Evolutionary conservation across 805 yeast genomes (phyloP), one percentile per base, ranked within the genome.

Genomic region (Spathaspora gorwiae): DNA sequence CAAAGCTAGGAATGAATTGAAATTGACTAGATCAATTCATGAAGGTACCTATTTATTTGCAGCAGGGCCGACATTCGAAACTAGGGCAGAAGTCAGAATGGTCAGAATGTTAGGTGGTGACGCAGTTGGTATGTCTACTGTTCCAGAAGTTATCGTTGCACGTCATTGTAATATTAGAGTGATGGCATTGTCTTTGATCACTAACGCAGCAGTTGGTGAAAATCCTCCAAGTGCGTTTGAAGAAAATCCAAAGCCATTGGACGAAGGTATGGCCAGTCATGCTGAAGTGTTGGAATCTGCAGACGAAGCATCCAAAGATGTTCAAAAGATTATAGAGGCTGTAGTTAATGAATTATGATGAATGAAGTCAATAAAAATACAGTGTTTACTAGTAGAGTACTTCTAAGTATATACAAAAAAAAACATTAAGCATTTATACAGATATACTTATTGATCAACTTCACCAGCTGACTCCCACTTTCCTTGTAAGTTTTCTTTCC

Each of bases 381-480:
- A 34, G 7, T 12, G 15, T 32, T 31, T 32, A 32, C n/a, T 40
- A 35, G 30, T 40, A 15, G 26, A 19, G 32, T 29, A 29, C 32
- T 29, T 29, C 32, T 29, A 29, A 9, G 32, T 29, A 9, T 29
- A 29, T 29, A 11, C 12, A 29, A n/a, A n/a, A 32, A n/a, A n/a
- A n/a, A n/a, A 13, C n/a, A n/a, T 32, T 32, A n/a, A n/a, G 13
- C 27, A 40, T 19, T 39, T 12, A 14, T 32, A 9, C 12, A 35
- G 27, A 24, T 40, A 12, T 14, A 29, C 2, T 48, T 72, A 87
- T 66, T 89, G 95, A 58, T 87, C 90, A 53, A 94, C 94, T 60
- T 84, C 95, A 43, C 98, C 98, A n/a, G 97, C 97, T 46, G 88
- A 76, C 68, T 92, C 97, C 99, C 99, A 92, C 57, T 83, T 81